Conservation (phyloP, 2,329 filamentous ascomycete species). For the Drechslerella dactyloides region DNA sequence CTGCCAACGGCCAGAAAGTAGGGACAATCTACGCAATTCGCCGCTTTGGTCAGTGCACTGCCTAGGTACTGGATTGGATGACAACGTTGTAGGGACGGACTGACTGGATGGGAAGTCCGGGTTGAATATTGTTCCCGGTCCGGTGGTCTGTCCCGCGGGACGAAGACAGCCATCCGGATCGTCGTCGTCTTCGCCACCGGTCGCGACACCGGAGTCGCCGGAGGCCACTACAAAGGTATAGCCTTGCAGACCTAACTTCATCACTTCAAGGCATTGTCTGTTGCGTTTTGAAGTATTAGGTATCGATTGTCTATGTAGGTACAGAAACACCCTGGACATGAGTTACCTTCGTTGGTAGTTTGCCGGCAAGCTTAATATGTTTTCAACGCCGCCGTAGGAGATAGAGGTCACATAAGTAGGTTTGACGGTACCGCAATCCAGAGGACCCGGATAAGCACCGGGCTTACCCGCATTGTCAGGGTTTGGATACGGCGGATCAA, state of each 20-base stretch:
- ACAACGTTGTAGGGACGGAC: neutral
- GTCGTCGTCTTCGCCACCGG: slow-evolving; percentile 57
- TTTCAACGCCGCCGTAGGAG: slow-evolving; percentile 65
- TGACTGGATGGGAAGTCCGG: slow-evolving; percentile 60
- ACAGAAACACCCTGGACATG: neutral
- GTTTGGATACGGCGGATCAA: slow-evolving; percentile 64
- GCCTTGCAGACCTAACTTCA: slow-evolving; percentile 64
- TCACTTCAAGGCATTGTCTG: slow-evolving; percentile 63
- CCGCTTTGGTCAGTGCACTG: neutral
- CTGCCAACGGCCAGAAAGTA: slow-evolving; percentile 63
- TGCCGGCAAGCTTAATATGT: slow-evolving; percentile 60
- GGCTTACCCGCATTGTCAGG: slow-evolving; percentile 62
- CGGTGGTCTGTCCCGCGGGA: slow-evolving; percentile 55
- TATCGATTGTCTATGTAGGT: neutral
- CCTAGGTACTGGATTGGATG: neutral
- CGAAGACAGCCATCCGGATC: slow-evolving; percentile 59
- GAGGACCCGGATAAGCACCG: slow-evolving; percentile 58
- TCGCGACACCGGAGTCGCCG: slow-evolving; percentile 62
- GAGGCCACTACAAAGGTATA: slow-evolving; percentile 62
- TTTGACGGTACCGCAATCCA: slow-evolving; percentile 63
- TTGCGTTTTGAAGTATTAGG: neutral
- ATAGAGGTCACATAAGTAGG: slow-evolving; percentile 67
- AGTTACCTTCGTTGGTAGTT: slow-evolving; percentile 62
- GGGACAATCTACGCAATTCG: slow-evolving; percentile 60
- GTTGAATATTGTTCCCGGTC: slow-evolving; percentile 59